These are phyloP conservation scores for Hyphopichia wangnamkhiaoensis DNA, from an alignment of 1,139 yeast species.

Conservation along the genomic window DNA sequence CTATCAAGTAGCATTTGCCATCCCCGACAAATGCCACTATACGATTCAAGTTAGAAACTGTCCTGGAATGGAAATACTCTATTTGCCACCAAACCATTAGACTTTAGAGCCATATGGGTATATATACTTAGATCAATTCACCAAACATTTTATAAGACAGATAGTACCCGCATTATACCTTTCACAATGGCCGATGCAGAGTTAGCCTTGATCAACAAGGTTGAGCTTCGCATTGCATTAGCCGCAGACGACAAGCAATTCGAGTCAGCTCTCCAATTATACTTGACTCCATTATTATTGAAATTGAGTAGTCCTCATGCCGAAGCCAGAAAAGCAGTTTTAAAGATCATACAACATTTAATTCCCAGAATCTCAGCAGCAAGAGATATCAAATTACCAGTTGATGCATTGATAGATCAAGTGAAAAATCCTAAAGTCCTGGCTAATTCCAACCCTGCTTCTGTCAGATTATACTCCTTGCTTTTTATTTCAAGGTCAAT, in stretches of 20 bases:
- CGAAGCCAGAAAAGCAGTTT: conserved; percentile 67
- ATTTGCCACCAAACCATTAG: too few species aligned
- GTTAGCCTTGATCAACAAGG: conserved; percentile 63
- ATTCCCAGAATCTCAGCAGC: conserved; percentile 67
- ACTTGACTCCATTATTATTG: conserved; percentile 74
- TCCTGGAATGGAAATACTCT: too few species aligned
- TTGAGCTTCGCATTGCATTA: conserved; percentile 80
- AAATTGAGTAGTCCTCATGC: conserved; percentile 75
- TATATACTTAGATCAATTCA: too few species aligned
- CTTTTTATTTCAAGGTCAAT: conserved; percentile 68
- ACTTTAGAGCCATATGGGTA: too few species aligned
- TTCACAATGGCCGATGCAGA: conserved; percentile 41
- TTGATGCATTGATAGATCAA: conserved; percentile 60
- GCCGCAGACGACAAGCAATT: conserved; percentile 70
- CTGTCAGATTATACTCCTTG: conserved; percentile 65
- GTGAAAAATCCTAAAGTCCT: conserved; percentile 55
- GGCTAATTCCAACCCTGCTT: conserved; percentile 42
- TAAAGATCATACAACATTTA: conserved; percentile 65
- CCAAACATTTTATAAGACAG: too few species aligned
- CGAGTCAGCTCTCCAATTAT: conserved; percentile 58
- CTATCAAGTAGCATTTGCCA: conserved; percentile 1
- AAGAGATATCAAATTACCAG: conserved; percentile 58
- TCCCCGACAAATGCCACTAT: not conserved
- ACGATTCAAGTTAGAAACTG: too few species aligned
- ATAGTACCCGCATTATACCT: not conserved